Percentiles rank a stretch among this genome's conserved stretches.
Evolutionary conservation across 345 rosid genomes (phyloP).

Genomic region (Gossypium bickii): DNA sequence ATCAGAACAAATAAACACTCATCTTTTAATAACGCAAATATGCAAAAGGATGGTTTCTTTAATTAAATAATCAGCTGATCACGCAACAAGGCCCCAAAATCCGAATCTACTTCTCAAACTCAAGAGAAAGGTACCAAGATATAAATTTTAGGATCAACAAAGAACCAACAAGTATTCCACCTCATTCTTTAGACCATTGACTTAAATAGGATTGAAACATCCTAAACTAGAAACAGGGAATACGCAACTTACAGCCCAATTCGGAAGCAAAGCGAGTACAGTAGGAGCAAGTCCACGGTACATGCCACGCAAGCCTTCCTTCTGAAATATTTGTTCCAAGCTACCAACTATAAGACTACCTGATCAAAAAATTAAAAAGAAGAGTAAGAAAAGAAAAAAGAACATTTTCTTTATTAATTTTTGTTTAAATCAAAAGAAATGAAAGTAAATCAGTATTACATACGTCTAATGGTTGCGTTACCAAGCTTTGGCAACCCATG

Average conservation of each 20-base stretch:
- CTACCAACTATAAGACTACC: conserved; percentile 84
- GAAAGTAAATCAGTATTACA: neutral
- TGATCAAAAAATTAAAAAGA: conserved; percentile 20
- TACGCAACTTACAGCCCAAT: conserved; percentile 31
- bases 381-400: neutral
- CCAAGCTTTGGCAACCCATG: conserved; percentile 61
- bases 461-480: conserved; percentile 47
- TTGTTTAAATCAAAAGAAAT: neutral
- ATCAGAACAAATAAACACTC: neutral
- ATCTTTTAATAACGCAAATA: neutral
- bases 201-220: neutral
- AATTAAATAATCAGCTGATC: neutral
- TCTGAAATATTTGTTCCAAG: conserved; percentile 52
- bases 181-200: neutral
- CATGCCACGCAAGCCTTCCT: conserved; percentile 14
- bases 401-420: neutral
- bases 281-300: conserved; percentile 12
- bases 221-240: neutral
- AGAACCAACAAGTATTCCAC: neutral
- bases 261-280: conserved; percentile 10
- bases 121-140: neutral
- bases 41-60: neutral
- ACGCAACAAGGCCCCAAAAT: neutral
- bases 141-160: neutral
- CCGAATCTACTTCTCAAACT: neutral